Evolutionary conservation across 108 stramenopile genomes (phyloP), one percentile per base, ranked within the genome.

Genomic region (Cyclostephanos invisitatus): DNA sequence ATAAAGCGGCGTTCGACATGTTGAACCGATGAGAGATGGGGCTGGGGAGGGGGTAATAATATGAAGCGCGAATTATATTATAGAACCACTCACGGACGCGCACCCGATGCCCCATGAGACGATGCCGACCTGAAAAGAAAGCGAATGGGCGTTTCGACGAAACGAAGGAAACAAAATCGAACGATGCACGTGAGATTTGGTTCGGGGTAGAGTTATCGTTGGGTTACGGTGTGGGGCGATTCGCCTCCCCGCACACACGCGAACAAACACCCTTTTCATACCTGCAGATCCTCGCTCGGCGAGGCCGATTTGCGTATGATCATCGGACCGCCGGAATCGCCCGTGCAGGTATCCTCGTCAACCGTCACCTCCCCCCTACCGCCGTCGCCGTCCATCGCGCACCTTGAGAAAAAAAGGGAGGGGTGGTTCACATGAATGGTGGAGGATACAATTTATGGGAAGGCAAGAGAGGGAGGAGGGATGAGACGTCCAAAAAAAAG

Each of bases 41-140:
- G 7, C 25, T 51, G 15, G 44, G 22, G n/a, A n/a, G 40, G 17
- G 35, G 18, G 1, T n/a, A 21, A 20, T 27, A 56, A 20, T 14
- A 32, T 68, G 1, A 49, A 10, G 48, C 36, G 11, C 14, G 11
- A 22, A 15, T n/a, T 5, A 57, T 1, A 51, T 60, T 40, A 32
- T 25, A 21, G 5, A 42, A 66, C 7, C 29, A 57, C 44, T 46
- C 44, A 46, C 44, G 44, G 37, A 48, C 8, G 38, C 77, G 17
- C 38, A 74, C 47, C 70, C 74, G 1, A 80, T 65, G 3, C 70
- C 77, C 88, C 85, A 86, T 5, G 83, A 79, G 35, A 80, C 78
- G 28, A 72, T 66, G 37, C 85, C 82, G 11, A 85, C 82, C 46
- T 72, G 37, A 3, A 62, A 6, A 68, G 14, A 55, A 75, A 48